Evolutionary conservation across 495 filamentous ascomycete species (phyloP).

Genomic region (Hypoxylon rickii): DNA sequence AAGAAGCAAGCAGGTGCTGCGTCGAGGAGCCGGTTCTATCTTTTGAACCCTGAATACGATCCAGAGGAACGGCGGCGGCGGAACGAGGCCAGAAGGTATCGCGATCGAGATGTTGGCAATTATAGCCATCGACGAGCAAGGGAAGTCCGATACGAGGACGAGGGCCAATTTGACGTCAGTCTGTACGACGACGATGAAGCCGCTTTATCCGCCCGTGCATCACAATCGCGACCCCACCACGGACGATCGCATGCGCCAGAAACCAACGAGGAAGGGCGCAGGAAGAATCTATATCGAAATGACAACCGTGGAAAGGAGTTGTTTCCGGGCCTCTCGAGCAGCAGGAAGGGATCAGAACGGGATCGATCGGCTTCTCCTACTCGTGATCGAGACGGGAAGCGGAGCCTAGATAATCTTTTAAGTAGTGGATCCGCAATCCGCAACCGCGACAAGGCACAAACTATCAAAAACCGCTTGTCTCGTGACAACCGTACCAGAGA

Average conservation of each 20-base stretch:
- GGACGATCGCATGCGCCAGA: constrained; percentile 44
- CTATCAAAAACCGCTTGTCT: constrained; percentile 48
- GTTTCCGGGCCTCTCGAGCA: constrained; percentile 48
- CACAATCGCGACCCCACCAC: constrained; percentile 27
- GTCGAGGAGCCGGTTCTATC: constrained; percentile 84
- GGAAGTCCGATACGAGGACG: constrained; percentile 46
- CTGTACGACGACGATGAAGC: constrained; percentile 76
- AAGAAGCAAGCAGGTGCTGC: constrained; percentile 77
- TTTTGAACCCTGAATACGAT: constrained; percentile 86
- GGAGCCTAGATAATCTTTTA: constrained; percentile 49
- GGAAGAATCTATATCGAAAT: constrained; percentile 29
- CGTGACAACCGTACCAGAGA: constrained; percentile 57
- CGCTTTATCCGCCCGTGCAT: constrained; percentile 40
- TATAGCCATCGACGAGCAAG: constrained; percentile 53
- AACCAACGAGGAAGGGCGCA: constrained; percentile 37
- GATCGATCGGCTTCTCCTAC: constrained; percentile 73
- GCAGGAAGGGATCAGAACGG: constrained; percentile 53
- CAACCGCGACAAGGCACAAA: constrained; percentile 52
- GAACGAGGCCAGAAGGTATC: constrained; percentile 55
- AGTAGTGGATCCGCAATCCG: constrained; percentile 39
- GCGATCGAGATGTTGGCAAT: constrained; percentile 65
- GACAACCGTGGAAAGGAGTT: constrained; percentile 55
- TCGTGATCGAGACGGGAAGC: constrained; percentile 64
- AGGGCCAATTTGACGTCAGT: constrained; percentile 65
- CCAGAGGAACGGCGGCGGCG: constrained; percentile 69